Evolutionary conservation across 2,329 filamentous ascomycete genomes (phyloP), one percentile per base, ranked within the genome.

Genomic region (Paracoccidioides lutzii): DNA sequence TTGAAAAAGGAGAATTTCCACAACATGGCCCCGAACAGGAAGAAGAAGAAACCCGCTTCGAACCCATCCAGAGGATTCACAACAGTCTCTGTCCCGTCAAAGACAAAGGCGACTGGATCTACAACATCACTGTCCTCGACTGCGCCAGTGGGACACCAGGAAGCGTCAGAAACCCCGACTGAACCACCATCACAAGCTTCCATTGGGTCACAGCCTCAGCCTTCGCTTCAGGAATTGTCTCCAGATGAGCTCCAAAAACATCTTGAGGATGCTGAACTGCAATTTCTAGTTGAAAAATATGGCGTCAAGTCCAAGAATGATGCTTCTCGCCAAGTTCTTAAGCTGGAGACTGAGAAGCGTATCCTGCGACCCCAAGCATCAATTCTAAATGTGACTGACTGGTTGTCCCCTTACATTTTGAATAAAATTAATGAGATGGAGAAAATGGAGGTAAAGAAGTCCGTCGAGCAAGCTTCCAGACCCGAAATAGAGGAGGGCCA

Each of bases 41-140:
- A 60, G 35, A 95, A 96, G 76, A 94, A 89, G 78, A 97, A 96
- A 80, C 79, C 87, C 55, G 81, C 82, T 32, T 81, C 85, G 37
- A 97, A 96, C 71, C 88, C 90, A 58, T 89, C 90, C 42, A 81
- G 93, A 70, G 93, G 90, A 15, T 95, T 96, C 73, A 89, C 91
- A 61, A 98, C 93, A 4, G 94, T 88, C 10, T 97, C 91, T 1
- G 80, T 95, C 58, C 88, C 90, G 45, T 94, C 89, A 30, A 95
- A 90, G 67, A 76, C 80, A 48, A 89, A 91, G 66, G 59, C 70
- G 57, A 67, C 72, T 41, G 70, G 73, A 44, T 60, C 64, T 45
- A 67, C 67, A 46, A 58, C 56, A 33, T 52, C 55, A 12, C 12
- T 51, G 28, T n/a, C 48, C 22, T 37, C 32, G 42, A 37, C 14